A percentile compares a stretch with the other conserved stretches of the same genome.
phyloP scores from a whole-genome alignment of 495 filamentous ascomycete genomes.

The Penicillium lividum region DNA sequence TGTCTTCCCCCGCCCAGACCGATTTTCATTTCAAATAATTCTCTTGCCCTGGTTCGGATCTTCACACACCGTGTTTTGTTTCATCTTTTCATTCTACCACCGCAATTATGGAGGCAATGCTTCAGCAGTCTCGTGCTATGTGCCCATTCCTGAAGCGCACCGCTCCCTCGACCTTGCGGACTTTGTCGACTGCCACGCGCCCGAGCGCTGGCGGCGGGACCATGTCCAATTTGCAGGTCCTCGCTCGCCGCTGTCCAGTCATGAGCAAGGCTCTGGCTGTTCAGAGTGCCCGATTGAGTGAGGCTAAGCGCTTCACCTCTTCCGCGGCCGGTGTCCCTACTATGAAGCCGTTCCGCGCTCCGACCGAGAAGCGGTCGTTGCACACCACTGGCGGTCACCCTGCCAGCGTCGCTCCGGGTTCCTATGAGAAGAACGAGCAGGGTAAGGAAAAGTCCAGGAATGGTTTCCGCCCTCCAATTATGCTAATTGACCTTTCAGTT shows the following conservation, averaged over 20 bases:
- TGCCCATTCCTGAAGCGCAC: slow-evolving; percentile 97
- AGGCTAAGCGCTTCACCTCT: slow-evolving; percentile 48
- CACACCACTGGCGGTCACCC: slow-evolving; percentile 76
- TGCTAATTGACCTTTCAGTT: slow-evolving; percentile 21
- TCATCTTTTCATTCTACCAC: not conserved
- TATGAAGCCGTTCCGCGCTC: slow-evolving; percentile 35
- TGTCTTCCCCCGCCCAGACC: slow-evolving; percentile 1
- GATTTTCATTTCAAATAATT: slow-evolving; percentile 7
- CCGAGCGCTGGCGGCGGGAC: slow-evolving; percentile 74
- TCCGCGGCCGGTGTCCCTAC: slow-evolving; percentile 37
- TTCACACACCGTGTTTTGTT: slow-evolving; percentile 1
- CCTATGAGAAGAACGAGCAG: slow-evolving; percentile 60
- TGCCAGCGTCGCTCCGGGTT: slow-evolving; percentile 67
- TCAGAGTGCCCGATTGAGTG: slow-evolving; percentile 66
- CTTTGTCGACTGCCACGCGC: slow-evolving; percentile 79
- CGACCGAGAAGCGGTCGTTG: slow-evolving; percentile 64
- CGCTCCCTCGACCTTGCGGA: slow-evolving; percentile 82
- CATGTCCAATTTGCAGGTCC: slow-evolving; percentile 95
- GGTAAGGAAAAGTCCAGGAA: slow-evolving; percentile 42
- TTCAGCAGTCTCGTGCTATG: slow-evolving; percentile 91
- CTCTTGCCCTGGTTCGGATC: not conserved
- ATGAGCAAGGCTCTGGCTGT: slow-evolving; percentile 97
- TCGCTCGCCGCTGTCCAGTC: slow-evolving; percentile 93
- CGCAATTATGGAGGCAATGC: slow-evolving; percentile 78
- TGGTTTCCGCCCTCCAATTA: not conserved